phyloP scores from a whole-genome alignment of 805 yeast species.

The Candida anglica region DNA sequence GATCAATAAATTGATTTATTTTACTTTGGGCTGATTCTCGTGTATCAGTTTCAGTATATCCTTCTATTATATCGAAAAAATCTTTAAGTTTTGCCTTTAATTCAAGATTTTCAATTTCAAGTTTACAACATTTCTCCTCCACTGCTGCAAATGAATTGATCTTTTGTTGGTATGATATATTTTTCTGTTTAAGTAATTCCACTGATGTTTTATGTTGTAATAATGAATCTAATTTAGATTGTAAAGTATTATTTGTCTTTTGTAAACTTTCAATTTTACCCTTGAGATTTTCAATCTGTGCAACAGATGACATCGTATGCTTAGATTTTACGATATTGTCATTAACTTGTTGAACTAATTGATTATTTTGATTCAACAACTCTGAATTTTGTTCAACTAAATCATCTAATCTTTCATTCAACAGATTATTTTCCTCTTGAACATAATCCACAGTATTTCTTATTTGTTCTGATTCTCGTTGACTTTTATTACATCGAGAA shows the following conservation, averaged over 20 bases:
- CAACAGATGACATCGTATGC: background rate
- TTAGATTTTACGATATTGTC: conserved; percentile 7
- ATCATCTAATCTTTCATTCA: conserved; percentile 30
- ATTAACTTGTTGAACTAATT: conserved; percentile 16
- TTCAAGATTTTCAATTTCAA: conserved; percentile 48
- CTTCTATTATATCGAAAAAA: conserved; percentile 39
- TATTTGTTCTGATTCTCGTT: conserved; percentile 15
- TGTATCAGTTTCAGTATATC: conserved; percentile 8
- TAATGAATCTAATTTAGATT: conserved; percentile 48
- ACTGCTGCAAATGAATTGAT: conserved; percentile 34
- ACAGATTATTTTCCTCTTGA: conserved; percentile 31
- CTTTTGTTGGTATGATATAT: conserved; percentile 35
- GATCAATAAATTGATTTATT: conserved; percentile 35
- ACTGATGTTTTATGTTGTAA: conserved; percentile 45
- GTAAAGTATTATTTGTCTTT: conserved; percentile 51
- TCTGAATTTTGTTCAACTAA: conserved; percentile 23
- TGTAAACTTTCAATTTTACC: conserved; percentile 30
- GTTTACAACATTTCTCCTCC: conserved; percentile 42
- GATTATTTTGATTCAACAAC: conserved; percentile 16
- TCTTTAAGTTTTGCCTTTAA: conserved; percentile 45
- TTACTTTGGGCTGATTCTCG: conserved; percentile 12
- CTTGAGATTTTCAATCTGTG: conserved; percentile 15
- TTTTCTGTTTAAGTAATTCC: conserved; percentile 57
- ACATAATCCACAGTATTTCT: conserved; percentile 25
- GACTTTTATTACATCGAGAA: conserved; percentile 16